phyloP scores from a whole-genome alignment of 1,139 yeast genomes.

The Sugiyamaella pinicola region DNA sequence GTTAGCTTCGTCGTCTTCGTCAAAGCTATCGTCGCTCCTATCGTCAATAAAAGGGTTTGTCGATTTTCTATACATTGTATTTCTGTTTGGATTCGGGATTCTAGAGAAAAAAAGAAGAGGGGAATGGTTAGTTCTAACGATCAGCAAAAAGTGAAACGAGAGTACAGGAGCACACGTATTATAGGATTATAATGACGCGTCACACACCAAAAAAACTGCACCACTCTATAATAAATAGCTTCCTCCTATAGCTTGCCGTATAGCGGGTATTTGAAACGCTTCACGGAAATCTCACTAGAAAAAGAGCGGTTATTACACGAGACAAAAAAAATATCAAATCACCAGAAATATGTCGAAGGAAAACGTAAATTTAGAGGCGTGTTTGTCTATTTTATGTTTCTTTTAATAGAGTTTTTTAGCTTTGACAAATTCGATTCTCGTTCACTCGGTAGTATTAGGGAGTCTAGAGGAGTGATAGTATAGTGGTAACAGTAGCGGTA shows the following conservation, averaged over 20 bases:
- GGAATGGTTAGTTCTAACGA: constrained; percentile 3
- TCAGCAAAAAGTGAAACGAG: not conserved
- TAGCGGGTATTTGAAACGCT: too few species aligned
- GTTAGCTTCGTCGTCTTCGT: constrained; percentile 22
- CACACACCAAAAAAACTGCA: too few species aligned
- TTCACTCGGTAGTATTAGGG: too few species aligned
- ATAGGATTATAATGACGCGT: not conserved
- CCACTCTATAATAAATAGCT: too few species aligned
- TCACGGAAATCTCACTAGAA: not conserved
- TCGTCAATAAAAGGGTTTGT: constrained; percentile 43
- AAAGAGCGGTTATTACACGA: too few species aligned
- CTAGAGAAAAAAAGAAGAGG: constrained; percentile 5
- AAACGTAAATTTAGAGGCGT: too few species aligned
- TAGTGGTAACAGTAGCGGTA: not conserved
- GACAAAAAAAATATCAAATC: not conserved
- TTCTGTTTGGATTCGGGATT: constrained; percentile 22
- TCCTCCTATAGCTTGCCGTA: too few species aligned
- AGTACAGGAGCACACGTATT: not conserved
- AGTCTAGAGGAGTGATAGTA: too few species aligned
- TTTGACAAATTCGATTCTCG: too few species aligned
- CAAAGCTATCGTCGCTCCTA: constrained; percentile 25
- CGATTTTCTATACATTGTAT: constrained; percentile 28
- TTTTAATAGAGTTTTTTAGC: not conserved
- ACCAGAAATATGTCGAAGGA: not conserved
- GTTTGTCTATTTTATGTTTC: too few species aligned